These are phyloP conservation scores for Fusarium azukiicola DNA, from an alignment of 2,329 filamentous ascomycete genomes.

Conservation along the genomic window DNA sequence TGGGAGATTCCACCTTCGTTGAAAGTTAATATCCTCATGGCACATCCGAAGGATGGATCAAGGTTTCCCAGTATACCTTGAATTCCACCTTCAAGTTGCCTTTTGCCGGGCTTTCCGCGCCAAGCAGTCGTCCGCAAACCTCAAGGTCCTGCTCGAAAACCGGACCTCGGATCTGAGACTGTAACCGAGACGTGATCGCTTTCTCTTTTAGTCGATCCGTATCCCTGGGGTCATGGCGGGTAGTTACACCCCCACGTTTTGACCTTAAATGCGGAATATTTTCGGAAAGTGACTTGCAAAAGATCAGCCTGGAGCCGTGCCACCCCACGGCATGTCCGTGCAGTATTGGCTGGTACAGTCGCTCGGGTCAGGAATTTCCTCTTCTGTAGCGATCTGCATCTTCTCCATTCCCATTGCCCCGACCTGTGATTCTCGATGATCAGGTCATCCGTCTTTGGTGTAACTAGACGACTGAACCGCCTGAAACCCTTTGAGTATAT, in stretches of 20 bases:
- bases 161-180: constrained; percentile 10
- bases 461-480: background rate
- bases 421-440: background rate
- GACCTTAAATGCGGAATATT: background rate
- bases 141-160: background rate
- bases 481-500: background rate
- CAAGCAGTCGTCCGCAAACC: background rate
- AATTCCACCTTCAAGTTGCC: background rate
- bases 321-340: constrained; percentile 7
- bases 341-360: constrained; percentile 9
- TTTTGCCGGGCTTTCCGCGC: constrained; percentile 16
- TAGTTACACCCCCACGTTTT: constrained; percentile 4
- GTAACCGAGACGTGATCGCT: background rate
- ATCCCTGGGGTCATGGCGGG: background rate
- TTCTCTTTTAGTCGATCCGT: constrained; percentile 15
- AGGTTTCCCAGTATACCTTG: too few species aligned
- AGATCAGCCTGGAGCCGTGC: background rate
- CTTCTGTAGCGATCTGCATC: background rate
- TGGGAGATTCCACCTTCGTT: background rate
- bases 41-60: too few species aligned
- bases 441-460: background rate
- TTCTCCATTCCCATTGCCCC: constrained; percentile 5
- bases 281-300: background rate
- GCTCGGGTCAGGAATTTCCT: constrained; percentile 12
- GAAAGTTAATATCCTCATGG: too few species aligned